Evolutionary conservation across 192 early-diverging fungal species (phyloP).

Genomic region (Entomortierella beljakovae): DNA sequence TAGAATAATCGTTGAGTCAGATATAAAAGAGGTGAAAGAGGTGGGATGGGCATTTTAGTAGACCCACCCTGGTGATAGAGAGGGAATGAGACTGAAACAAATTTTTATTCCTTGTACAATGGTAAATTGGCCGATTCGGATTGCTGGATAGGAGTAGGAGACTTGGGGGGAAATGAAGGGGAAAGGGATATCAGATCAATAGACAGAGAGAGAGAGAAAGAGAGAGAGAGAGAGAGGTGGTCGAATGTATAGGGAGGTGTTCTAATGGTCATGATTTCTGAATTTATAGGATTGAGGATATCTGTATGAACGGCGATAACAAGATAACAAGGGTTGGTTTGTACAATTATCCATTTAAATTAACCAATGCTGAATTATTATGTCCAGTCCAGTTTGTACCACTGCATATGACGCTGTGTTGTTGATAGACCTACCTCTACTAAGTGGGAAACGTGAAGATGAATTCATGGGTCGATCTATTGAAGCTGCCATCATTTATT

Average conservation of each 20-base stretch:
- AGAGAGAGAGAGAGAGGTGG: neutral
- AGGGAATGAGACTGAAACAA: neutral
- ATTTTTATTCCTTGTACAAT: too few species aligned
- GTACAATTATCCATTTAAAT: too few species aligned
- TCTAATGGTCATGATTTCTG: too few species aligned
- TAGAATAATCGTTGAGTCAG: neutral
- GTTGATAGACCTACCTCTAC: constrained; percentile 7
- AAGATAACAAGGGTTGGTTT: neutral
- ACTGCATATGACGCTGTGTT: neutral
- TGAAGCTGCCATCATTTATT: constrained; percentile 17
- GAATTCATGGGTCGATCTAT: constrained; percentile 5
- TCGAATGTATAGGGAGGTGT: neutral
- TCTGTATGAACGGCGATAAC: neutral
- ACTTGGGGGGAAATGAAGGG: neutral
- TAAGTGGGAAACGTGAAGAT: constrained; percentile 5
- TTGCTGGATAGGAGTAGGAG: constrained; percentile 1
- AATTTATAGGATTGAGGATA: too few species aligned
- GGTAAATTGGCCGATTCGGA: too few species aligned
- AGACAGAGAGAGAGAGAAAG: neutral
- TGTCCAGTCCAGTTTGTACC: too few species aligned
- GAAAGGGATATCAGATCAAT: neutral
- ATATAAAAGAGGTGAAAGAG: neutral
- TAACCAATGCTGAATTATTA: too few species aligned
- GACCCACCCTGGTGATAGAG: neutral
- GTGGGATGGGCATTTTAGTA: neutral